Evolutionary conservation across 2,329 filamentous ascomycete species (phyloP), one percentile per base, ranked within the genome.

Genomic region (Geosmithia putterillii): DNA sequence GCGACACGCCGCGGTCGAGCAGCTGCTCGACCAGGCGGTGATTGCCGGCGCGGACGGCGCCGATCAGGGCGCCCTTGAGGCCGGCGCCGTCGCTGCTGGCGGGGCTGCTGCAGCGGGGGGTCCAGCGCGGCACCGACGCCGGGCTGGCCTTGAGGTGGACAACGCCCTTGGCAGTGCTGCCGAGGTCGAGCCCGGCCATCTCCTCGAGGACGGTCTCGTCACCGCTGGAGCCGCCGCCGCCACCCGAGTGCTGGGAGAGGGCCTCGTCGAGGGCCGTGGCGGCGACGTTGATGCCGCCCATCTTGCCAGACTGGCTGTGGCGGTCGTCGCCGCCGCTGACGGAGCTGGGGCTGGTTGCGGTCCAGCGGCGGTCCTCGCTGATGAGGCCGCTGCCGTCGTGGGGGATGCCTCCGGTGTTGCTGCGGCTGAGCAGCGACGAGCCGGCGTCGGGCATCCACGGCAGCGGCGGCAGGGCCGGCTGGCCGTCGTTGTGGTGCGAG

Each of bases 1-100:
- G 63, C 17, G 72, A 63, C 10, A 74, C 73, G 38, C 76, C 76
- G 6, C 71, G 69, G 49, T 79, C 72, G 3, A 80, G 64, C 7
- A 80, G 62, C 52, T 78, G 71, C 57, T 75, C 70, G 1, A 78
- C 57, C 32, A 74, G 57, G 50, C 71, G 71, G 52, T 76, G 70
- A 50, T 80, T 78, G 51, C 65, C 70, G 32, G 64, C 63, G n/a
- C 73, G 68, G 12, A 81, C 65, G 3, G 76, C 76, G 7, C 68
- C 65, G 2, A 73, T 52, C 1, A 81, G 62, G 3, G 72, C 67
- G 2, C 63, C 56, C 51, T 62, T 69, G 50, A 73, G 58, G 42
- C 65, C 66, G 1, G 63, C 55, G 0, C 63, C 61, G 25, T 70
- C 67, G 3, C 62, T 55, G 6, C 65, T 67, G 1, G 56, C 54